Evolutionary conservation across 176 grass and related monocot genomes (phyloP).

Genomic region (Otatea glauca): DNA sequence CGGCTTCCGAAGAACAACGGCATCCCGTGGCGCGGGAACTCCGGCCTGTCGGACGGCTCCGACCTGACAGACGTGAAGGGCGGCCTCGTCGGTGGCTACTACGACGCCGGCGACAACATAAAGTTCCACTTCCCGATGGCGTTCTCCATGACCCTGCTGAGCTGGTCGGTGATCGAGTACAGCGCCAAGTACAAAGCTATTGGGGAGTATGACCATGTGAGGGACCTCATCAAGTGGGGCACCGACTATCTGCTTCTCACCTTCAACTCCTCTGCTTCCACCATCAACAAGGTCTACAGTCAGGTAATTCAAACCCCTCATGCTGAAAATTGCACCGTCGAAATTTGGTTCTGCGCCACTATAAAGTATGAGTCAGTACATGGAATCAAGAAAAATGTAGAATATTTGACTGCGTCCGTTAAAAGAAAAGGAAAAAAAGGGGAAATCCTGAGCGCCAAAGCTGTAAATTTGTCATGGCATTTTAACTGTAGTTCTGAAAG

Average conservation of each 20-base stretch:
- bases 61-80: constrained; percentile 65
- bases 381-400: not conserved
- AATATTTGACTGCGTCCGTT: not conserved
- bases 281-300: constrained; percentile 72
- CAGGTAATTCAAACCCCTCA: constrained; percentile 55
- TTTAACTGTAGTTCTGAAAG: not conserved
- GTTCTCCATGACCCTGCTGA: constrained; percentile 93
- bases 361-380: not conserved
- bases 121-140: constrained; percentile 99
- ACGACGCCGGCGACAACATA: constrained; percentile 96
- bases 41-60: constrained; percentile 69
- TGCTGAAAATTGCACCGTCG: not conserved
- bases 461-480: not conserved
- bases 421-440: not conserved
- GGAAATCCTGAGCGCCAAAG: too few species aligned
- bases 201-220: constrained; percentile 86
- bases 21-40: constrained; percentile 76
- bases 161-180: constrained; percentile 97
- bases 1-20: constrained; percentile 89
- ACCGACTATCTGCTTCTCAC: constrained; percentile 88
- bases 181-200: constrained; percentile 86
- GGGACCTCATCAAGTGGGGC: constrained; percentile 95
- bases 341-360: not conserved
- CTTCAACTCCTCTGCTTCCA: constrained; percentile 85
- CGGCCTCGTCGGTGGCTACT: constrained; percentile 89